Percentiles rank a stretch among this genome's conserved stretches.
These are phyloP conservation scores for Lactarius sanguifluus DNA, from an alignment of 768 basidiomycete species.

Conservation along the genomic window DNA sequence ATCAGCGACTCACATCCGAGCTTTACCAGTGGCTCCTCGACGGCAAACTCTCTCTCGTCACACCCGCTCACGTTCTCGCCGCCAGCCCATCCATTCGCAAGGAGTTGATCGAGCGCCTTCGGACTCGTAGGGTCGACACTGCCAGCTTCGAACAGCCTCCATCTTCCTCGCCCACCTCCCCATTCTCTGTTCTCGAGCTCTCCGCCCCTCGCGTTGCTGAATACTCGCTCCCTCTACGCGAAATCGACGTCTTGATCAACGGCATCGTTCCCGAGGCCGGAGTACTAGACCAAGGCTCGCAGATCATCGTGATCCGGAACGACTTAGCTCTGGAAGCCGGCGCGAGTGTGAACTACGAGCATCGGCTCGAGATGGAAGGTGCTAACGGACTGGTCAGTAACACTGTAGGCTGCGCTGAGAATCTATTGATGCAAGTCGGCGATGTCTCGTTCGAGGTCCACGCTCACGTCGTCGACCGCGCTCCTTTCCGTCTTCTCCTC, in stretches of 20 bases:
- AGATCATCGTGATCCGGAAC: not conserved
- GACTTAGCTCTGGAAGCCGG: not conserved
- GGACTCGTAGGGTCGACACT: not conserved
- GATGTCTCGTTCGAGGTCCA: not conserved
- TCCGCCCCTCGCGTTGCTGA: not conserved
- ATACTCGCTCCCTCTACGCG: not conserved
- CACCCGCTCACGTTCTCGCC: no score
- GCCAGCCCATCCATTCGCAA: no score
- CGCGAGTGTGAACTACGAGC: not conserved
- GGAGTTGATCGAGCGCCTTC: not conserved
- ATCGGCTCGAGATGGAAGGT: not conserved
- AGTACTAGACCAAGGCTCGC: not conserved
- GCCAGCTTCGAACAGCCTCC: not conserved
- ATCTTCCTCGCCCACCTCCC: not conserved
- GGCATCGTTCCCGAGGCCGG: not conserved
- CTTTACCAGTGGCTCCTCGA: no score
- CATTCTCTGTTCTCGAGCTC: not conserved
- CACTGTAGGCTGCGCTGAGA: not conserved
- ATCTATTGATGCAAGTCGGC: not conserved
- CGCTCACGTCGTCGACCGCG: not conserved
- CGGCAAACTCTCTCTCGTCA: no score
- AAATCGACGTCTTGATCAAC: not conserved
- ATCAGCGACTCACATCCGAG: no score
- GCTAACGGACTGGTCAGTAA: not conserved
- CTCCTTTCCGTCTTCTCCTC: not conserved